Conservation (phyloP, 1,284 basidiomycete species). For the Sanghuangporus baumii region DNA sequence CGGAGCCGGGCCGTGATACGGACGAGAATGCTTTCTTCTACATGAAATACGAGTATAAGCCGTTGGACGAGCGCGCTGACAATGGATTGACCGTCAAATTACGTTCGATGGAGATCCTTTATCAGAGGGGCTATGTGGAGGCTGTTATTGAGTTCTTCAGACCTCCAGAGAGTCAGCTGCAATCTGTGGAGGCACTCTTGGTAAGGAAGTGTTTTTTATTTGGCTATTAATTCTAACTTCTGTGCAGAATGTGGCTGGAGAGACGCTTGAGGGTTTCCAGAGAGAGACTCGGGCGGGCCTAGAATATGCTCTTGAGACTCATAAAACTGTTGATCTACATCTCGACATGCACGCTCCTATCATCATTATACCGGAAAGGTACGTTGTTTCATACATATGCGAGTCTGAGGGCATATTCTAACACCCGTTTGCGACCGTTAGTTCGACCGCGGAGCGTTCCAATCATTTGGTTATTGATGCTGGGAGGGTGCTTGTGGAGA, state of each 20-base stretch:
- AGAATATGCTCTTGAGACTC: constrained; percentile 88
- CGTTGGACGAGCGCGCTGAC: constrained; percentile 90
- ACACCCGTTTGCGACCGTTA: constrained; percentile 26
- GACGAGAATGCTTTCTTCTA: constrained; percentile 83
- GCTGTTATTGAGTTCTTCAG: constrained; percentile 91
- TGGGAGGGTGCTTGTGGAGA: constrained; percentile 93
- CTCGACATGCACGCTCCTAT: constrained; percentile 97
- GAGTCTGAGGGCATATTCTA: neutral
- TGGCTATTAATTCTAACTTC: neutral
- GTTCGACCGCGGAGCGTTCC: constrained; percentile 73
- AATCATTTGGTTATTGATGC: constrained; percentile 94
- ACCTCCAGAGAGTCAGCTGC: constrained; percentile 91
- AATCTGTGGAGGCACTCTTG: constrained; percentile 88
- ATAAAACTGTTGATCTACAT: constrained; percentile 94
- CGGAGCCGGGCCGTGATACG: constrained; percentile 25
- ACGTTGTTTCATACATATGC: constrained; percentile 9
- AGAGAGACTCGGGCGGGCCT: constrained; percentile 95
- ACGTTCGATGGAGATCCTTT: constrained; percentile 97
- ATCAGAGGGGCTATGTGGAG: constrained; percentile 93
- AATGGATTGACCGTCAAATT: constrained; percentile 87
- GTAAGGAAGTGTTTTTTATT: constrained; percentile 36
- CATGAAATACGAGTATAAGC: constrained; percentile 90
- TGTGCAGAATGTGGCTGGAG: constrained; percentile 79
- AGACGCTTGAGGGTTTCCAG: constrained; percentile 91
- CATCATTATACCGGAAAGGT: constrained; percentile 96